Evolutionary conservation across 306 rosid genomes (phyloP), one percentile per base, ranked within the genome.

Genomic region (Rosa chinensis): DNA sequence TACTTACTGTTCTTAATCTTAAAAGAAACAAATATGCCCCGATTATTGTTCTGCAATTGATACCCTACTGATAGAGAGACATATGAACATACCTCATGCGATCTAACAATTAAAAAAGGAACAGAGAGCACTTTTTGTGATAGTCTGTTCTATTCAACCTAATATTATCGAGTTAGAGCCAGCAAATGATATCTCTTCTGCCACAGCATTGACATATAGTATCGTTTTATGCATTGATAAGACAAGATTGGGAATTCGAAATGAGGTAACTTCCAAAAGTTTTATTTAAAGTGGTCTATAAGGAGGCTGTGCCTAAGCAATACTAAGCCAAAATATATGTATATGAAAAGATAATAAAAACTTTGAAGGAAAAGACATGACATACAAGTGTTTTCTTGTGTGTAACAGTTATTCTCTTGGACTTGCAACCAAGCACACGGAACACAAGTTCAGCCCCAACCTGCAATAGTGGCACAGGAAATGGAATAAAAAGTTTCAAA

Each of bases 331-430:
- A 45, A 21, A 2, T 17, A 32, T 44, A 17, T 25, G 45, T 18
- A 44, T 12, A 13, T 25, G 10, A 5, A 8, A 2, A 23, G 3
- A 40, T 6, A 58, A 40, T 2, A 23, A 37, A 35, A 25, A 67
- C 11, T 32, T 3, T 35, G 18, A 49, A 52, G 39, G 56, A 37
- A 70, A 70, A 78, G 73, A 39, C 21, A 43, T 9, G 64, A 86
- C 98, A 77, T 91, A 93, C 96, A 23, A 95, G 96, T 63, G 99
- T 84, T 87, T 95, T 95, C 91, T 95, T 95, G 90, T 95, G 93
- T 21, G 99, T 95, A 75, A 93, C 93, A 37, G 99, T 95, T 83
- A 93, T 89, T 82, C 97, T 93, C 87, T 95, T 95, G 59, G 97
- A 93, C 86, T 95, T 95, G 92, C 90, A 86, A 80, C 98, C 99